Evolutionary conservation across 2,329 filamentous ascomycete genomes (phyloP), one percentile per base, ranked within the genome.

Genomic region (Colletotrichum incanum): DNA sequence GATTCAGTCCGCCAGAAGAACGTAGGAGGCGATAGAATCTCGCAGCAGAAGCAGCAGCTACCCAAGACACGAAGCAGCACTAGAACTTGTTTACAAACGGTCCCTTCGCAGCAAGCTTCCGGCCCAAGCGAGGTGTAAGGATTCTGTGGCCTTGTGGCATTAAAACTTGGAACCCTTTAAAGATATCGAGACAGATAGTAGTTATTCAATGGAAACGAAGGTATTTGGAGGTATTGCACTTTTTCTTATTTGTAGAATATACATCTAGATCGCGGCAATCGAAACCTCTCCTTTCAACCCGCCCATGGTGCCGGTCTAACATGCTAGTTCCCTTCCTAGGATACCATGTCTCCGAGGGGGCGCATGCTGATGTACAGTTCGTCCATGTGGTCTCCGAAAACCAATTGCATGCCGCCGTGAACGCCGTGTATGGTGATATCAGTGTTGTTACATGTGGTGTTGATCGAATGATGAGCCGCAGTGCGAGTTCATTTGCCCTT

Each of bases 401-500:
- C 70, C 65, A 64, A 56, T 65, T 69, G 59, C 50, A 73, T 60
- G 65, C 65, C 61, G 70, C 65, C 69, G 65, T 72, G 59, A 74
- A 73, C 73, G 73, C 73, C 73, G 63, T 66, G 26, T 67, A 59
- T 72, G 67, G 54, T 74, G 67, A 63, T 73, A 66, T 71, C 50
- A 73, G 55, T 73, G 43, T 74, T 74, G 71, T 60, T 74, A 74
- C 73, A 74, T 71, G 47, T 64, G 47, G 47, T 60, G 18, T 52
- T 14, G 59, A 41, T 50, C 23, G 34, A 34, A 31, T 28, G 39
- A 58, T 41, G 23, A 43, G 23, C 6, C 37, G n/a, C 9, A 26
- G 5, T 41, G 58, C 23, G 6, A n/a, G 39, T 73, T 78, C 84
- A 89, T 84, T 89, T 91, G 67, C 88, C 88, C 81, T 92, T 93